Conservation (phyloP, 1,139 yeast species). For the Kodamaea suecica region DNA sequence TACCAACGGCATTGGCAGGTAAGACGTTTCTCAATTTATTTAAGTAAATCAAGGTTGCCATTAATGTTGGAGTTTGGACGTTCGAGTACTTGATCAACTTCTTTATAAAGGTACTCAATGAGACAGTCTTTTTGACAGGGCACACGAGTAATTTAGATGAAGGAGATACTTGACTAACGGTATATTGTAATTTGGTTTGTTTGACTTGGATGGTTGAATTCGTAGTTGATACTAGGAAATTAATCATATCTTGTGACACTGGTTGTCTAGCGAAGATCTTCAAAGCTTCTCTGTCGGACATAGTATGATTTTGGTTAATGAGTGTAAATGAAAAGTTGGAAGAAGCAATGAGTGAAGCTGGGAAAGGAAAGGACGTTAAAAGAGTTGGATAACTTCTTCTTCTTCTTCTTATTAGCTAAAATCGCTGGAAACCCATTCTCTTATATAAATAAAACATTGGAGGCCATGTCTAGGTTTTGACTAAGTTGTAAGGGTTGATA, state of each 20-base stretch:
- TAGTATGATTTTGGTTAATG: conserved; percentile 13
- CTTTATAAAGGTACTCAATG: conserved; percentile 62
- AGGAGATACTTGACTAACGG: conserved; percentile 10
- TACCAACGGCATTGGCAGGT: conserved; percentile 88
- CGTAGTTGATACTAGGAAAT: conserved; percentile 76
- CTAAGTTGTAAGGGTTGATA: conserved; percentile 2
- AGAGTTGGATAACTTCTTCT: too few species aligned
- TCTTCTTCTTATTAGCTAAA: neutral
- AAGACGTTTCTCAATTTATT: conserved; percentile 71
- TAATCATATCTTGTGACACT: conserved; percentile 75
- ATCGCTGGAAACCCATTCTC: neutral
- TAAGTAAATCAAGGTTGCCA: conserved; percentile 85
- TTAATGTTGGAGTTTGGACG: conserved; percentile 91
- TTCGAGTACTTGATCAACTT: conserved; percentile 74
- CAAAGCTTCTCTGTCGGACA: conserved; percentile 61
- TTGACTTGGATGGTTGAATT: conserved; percentile 68
- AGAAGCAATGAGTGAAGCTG: too few species aligned
- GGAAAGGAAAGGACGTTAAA: too few species aligned
- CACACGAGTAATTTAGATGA: conserved; percentile 20
- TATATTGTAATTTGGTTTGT: conserved; percentile 21
- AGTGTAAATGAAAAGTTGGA: neutral
- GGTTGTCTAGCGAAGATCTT: conserved; percentile 72
- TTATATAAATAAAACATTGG: too few species aligned
- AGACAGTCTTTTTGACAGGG: conserved; percentile 25
- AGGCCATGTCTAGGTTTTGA: too few species aligned